Evolutionary conservation across 2,329 filamentous ascomycete genomes (phyloP).

Genomic region (Aspergillus neoniger): DNA sequence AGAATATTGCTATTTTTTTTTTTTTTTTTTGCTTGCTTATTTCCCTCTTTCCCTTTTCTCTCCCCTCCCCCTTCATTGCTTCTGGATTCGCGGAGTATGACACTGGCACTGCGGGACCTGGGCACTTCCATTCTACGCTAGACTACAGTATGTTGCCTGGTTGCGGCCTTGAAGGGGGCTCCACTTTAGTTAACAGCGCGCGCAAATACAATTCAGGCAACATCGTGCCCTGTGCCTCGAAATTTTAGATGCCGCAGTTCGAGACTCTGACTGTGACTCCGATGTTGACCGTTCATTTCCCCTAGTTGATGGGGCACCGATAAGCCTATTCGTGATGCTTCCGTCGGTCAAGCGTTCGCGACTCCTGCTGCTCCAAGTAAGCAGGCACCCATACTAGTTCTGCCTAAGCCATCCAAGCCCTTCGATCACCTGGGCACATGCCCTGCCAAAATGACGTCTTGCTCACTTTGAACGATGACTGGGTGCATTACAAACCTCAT

Average conservation of each 20-base stretch:
- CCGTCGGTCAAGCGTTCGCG: conserved; percentile 7
- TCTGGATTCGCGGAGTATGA: not conserved
- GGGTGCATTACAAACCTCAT: no score
- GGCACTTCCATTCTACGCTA: not conserved
- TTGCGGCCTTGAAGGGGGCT: conserved; percentile 5
- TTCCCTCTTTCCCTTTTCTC: not conserved
- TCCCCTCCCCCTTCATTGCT: not conserved
- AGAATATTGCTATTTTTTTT: not conserved
- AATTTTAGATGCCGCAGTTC: conserved; percentile 3
- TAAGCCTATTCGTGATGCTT: not conserved
- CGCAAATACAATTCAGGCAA: conserved; percentile 3
- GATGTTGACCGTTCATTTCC: conserved; percentile 4
- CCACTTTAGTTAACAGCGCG: conserved; percentile 7
- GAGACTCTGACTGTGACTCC: conserved; percentile 6
- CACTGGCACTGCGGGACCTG: not conserved
- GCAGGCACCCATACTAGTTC: conserved; percentile 11
- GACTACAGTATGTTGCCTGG: conserved; percentile 2
- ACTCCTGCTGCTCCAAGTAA: conserved; percentile 2
- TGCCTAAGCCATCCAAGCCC: conserved; percentile 11
- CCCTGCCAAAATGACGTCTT: conserved; percentile 7
- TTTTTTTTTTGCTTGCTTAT: not conserved
- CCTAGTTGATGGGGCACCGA: not conserved
- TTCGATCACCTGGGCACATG: conserved; percentile 6
- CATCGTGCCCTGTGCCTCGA: conserved; percentile 1
- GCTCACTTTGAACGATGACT: not conserved